A percentile compares a stretch with the other conserved stretches of the same genome.
phyloP scores from a whole-genome alignment of 352 stramenopile species.

The Phytophthora kernoviae region DNA sequence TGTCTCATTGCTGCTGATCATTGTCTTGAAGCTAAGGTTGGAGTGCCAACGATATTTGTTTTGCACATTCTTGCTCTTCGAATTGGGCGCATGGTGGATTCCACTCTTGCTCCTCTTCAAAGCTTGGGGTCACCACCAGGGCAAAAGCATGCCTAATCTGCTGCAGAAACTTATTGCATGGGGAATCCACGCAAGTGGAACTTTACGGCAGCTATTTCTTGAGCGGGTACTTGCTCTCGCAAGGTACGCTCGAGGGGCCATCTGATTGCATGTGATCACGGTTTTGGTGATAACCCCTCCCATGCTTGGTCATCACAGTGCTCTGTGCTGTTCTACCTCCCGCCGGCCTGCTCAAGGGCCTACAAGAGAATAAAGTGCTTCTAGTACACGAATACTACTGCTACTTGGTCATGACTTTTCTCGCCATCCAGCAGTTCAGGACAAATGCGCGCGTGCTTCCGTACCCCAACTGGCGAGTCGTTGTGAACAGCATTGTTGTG shows the following conservation, averaged over 20 bases:
- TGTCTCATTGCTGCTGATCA: too few relatives aligned
- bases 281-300: not conserved
- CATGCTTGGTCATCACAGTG: slow-evolving; percentile 4
- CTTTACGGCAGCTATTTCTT: slow-evolving; percentile 9
- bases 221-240: slow-evolving; percentile 2
- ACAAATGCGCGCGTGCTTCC: not conserved
- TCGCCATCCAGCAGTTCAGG: not conserved
- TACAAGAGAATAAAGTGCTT: slow-evolving; percentile 4
- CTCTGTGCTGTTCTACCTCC: slow-evolving; percentile 4
- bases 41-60: too few relatives aligned
- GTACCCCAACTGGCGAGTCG: not conserved
- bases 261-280: not conserved
- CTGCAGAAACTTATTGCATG: not conserved
- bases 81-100: too few relatives aligned
- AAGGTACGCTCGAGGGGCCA: slow-evolving; percentile 3
- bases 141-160: not conserved
- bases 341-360: not conserved
- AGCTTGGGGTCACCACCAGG: too few relatives aligned
- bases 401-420: slow-evolving; percentile 1
- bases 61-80: too few relatives aligned
- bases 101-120: too few relatives aligned
- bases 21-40: too few relatives aligned
- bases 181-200: slow-evolving; percentile 11
- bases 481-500: slow-evolving; percentile 6
- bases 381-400: slow-evolving; percentile 2